A percentile compares a stretch with the other conserved stretches of the same genome.
Conservation (phyloP, 176 grass and related monocot species). For the Hordeum marinum region DNA sequence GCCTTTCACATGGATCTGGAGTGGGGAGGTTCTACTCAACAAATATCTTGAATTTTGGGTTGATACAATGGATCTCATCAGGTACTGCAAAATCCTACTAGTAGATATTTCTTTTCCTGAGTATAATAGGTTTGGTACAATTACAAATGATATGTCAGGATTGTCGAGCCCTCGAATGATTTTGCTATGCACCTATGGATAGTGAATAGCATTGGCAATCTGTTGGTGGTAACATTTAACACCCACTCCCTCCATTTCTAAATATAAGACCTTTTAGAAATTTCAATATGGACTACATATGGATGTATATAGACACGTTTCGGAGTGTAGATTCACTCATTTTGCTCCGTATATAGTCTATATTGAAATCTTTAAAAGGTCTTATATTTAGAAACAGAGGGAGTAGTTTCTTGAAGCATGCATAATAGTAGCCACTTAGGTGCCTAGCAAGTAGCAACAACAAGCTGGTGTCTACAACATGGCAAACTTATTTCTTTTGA, state of each 20-base stretch:
- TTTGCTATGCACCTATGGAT: background rate
- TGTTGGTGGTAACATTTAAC: background rate
- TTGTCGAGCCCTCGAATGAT: background rate
- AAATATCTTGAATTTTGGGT: background rate
- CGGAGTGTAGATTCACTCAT: too few relatives aligned
- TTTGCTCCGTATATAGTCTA: too few relatives aligned
- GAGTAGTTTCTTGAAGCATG: background rate
- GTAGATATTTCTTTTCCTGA: background rate
- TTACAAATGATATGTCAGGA: background rate
- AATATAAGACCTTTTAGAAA: too few relatives aligned
- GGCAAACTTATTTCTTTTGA: background rate
- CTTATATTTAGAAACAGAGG: too few relatives aligned
- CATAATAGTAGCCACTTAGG: background rate
- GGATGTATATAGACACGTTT: too few relatives aligned
- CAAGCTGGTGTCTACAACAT: background rate
- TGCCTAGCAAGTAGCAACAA: background rate
- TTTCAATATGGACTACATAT: too few relatives aligned
- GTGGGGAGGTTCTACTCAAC: background rate
- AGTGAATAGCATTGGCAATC: background rate
- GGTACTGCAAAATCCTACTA: background rate
- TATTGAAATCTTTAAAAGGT: too few relatives aligned
- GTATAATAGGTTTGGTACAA: background rate
- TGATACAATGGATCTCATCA: background rate
- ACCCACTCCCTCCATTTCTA: background rate
- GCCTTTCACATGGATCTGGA: constrained; percentile 24